Conservation (phyloP, 1,284 basidiomycete genomes). For the Trametes versicolor region DNA sequence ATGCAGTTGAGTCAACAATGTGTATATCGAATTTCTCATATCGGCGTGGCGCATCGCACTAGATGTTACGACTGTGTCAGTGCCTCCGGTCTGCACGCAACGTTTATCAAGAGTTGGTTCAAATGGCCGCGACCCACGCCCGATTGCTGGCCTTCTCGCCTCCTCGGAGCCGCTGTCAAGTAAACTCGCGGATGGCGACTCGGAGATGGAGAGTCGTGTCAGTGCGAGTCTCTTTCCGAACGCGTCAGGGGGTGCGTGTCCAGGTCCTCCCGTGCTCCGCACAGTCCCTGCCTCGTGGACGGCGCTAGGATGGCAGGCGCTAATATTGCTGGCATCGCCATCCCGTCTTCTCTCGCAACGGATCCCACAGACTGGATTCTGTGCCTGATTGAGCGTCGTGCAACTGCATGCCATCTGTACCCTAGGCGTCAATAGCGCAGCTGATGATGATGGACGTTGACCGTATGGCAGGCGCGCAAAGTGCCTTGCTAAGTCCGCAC, state of each 20-base stretch:
- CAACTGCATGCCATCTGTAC: neutral
- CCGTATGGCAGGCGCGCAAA: neutral
- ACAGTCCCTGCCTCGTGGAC: slow-evolving; percentile 5
- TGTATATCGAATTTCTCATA: too few species aligned
- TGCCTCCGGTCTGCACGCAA: neutral
- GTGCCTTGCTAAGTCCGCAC: slow-evolving; percentile 3
- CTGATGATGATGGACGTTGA: neutral
- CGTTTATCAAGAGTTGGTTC: neutral
- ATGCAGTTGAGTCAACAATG: too few species aligned
- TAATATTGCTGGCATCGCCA: neutral
- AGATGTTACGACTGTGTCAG: too few species aligned
- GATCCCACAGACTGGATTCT: slow-evolving; percentile 7
- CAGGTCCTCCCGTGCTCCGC: slow-evolving; percentile 9
- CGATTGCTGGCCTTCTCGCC: neutral
- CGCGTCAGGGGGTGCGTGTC: neutral
- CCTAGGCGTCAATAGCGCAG: neutral
- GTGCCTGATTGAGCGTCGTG: neutral
- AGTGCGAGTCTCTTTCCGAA: neutral
- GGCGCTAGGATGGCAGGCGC: neutral
- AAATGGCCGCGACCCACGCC: neutral
- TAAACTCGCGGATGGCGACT: neutral
- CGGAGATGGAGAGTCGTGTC: neutral
- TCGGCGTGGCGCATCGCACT: too few species aligned
- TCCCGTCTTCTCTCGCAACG: slow-evolving; percentile 2
- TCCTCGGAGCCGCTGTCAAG: slow-evolving; percentile 13